Base-by-base conservation (phyloP, 2,329 filamentous ascomycete species). In the Cryphonectria carpinicola region DNA sequence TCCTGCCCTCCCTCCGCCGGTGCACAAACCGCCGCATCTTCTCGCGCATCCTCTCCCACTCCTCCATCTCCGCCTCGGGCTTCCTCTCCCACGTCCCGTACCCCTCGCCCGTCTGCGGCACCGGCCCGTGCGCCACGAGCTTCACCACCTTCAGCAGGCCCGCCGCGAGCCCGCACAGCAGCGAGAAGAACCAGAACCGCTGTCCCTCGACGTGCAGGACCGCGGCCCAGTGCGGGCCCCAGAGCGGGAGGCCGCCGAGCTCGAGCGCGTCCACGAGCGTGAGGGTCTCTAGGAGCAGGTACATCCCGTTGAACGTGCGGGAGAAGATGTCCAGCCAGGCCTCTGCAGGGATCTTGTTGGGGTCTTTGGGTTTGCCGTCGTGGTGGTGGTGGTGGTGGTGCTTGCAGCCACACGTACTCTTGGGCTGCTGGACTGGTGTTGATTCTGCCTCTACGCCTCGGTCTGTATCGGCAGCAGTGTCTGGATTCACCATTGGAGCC, bases 111-210 rank as follows among this genome's bases (percentile, higher is more conserved):
- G 76, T 68, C 68, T 74, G 73, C 10, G 82, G 79, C 11, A 81
- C 79, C 2, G 82, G 79, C 25, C 78, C 77, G 35, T 79, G 77
- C 7, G 79, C 79, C 41, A 81, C 71, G 17, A 82, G 72, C 61
- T 77, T 78, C n/a, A 80, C 70, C 54, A 88, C 76, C 72, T 82
- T 79, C 71, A 87, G 74, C 43, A 83, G 41, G 1, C 82, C 80
- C 35, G 82, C 76, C 3, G 85, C 58, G 0, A 88, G 80, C 0
- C 85, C 87, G 70, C 86, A 85, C 14, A 80, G 80, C 32, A 93
- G 81, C 0, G 86, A 86, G 54, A 89, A 87, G 73, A 93, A 87
- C 92, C 92, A 94, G 79, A 92, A 90, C 67, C 88, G 86, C 80
- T 92, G 88, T 0, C 87, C 88, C 79, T 93, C 89, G 32, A 85